These are phyloP conservation scores for Neonectria coccinea DNA, from an alignment of 2,329 filamentous ascomycete species.

Conservation along the genomic window DNA sequence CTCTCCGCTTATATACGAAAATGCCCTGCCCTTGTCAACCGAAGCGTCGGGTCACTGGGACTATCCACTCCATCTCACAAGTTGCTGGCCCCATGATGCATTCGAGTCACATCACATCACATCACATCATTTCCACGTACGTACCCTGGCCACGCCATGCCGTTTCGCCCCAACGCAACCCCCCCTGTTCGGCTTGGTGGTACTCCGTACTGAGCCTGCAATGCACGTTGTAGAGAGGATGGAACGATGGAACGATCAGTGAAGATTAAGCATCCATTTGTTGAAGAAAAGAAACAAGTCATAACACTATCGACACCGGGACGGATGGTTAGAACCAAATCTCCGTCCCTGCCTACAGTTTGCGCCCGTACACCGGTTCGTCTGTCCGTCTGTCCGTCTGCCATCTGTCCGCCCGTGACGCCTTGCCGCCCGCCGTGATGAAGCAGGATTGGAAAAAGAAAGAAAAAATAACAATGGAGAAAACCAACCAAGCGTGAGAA, in stretches of 20 bases:
- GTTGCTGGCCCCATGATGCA: constrained; percentile 4
- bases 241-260: not conserved
- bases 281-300: not conserved
- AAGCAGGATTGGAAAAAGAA: constrained; percentile 4
- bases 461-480: constrained; percentile 12
- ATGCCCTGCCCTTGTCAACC: constrained; percentile 20
- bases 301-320: not conserved
- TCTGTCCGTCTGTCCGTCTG: constrained; percentile 32
- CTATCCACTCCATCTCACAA: not conserved
- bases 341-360: constrained; percentile 8
- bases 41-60: constrained; percentile 19
- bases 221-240: not conserved
- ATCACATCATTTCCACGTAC: constrained; percentile 23
- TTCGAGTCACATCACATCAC: constrained; percentile 8
- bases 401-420: constrained; percentile 32
- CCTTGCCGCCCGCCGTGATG: constrained; percentile 37
- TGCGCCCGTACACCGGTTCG: constrained; percentile 35
- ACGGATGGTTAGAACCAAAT: constrained; percentile 2
- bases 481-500: constrained; percentile 12
- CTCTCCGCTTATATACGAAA: not conserved
- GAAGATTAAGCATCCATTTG: not conserved
- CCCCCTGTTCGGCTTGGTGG: constrained; percentile 3
- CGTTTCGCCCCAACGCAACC: not conserved
- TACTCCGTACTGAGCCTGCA: not conserved
- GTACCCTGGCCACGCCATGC: constrained; percentile 3